Base-by-base conservation (phyloP, 441 rosid species). In the Euphorbia celastroides region DNA sequence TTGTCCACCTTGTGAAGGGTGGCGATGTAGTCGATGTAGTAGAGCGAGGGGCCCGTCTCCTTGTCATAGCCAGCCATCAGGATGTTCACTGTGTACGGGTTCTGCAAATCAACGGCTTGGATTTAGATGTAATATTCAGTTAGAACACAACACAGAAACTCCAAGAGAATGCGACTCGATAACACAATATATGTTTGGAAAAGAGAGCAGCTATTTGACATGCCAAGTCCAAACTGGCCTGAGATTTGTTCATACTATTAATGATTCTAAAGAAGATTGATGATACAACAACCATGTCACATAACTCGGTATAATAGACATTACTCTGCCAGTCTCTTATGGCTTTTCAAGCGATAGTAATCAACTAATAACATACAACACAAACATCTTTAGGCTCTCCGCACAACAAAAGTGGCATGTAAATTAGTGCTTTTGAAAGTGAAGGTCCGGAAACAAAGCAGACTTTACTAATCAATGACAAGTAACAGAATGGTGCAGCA, bases 21-120 rank as follows among this genome's bases (percentile, higher is more conserved):
- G 41, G 99, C 95, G 61, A 93, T 91, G 80, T 93, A 93, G 79
- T 93, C 96, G 0, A 94, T 83, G 79, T 91, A 94, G 85, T 88
- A 94, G 9, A 94, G 90, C 34, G 97, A 87, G 7, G 99, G 90
- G 9, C 99, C 96, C 0, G 85, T 85, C 78, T 91, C 96, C 69
- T 84, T 86, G 81, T 91, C 99, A 30, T 86, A 91, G 17, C 99
- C 99, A 74, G 99, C 97, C 77, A 94, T 67, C 61, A 94, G 90
- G 58, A 91, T 83, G 86, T 91, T 94, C 69, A 91, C 97, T 10
- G 31, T 75, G 72, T 91, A 94, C 0, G 99, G 99, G 46, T 83
- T 91, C 96, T 94, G 82, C 27, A 72, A 70, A 62, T n/a, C n/a
- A n/a, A n/a, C n/a, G n/a, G n/a, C n/a, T n/a, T n/a, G n/a, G n/a